Evolutionary conservation across 2,329 filamentous ascomycete genomes (phyloP).

Genomic region (Pleurostoma richardsiae): DNA sequence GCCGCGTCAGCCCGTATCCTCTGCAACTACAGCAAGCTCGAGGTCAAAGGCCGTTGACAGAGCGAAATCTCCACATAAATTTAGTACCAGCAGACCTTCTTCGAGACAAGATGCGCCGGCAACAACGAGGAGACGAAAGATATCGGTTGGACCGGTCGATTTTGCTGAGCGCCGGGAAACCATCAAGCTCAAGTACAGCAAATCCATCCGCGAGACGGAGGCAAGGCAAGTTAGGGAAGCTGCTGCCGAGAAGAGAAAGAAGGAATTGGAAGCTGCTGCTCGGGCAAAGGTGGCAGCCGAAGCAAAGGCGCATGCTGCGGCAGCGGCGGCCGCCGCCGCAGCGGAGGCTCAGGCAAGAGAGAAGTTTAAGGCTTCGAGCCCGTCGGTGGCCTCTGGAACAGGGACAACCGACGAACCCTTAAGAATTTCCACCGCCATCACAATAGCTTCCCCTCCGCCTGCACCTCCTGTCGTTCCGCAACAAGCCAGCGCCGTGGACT

Average conservation of each 20-base stretch:
- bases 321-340: conserved; percentile 14
- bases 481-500: conserved; percentile 37
- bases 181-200: conserved; percentile 81
- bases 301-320: conserved; percentile 21
- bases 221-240: conserved; percentile 49
- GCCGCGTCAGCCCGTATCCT: conserved; percentile 73
- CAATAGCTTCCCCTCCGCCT: neutral
- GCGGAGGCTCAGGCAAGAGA: conserved; percentile 6
- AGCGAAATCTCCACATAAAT: conserved; percentile 37
- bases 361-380: neutral
- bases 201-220: conserved; percentile 72
- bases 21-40: conserved; percentile 67
- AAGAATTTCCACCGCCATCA: neutral
- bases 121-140: conserved; percentile 40
- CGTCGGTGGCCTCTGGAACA: neutral
- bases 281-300: conserved; percentile 33
- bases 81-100: conserved; percentile 20
- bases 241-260: conserved; percentile 48
- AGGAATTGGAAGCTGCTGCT: conserved; percentile 42
- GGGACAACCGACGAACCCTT: neutral
- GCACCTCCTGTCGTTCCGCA: neutral
- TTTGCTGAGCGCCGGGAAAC: conserved; percentile 77
- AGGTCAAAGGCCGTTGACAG: conserved; percentile 60
- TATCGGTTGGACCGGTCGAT: conserved; percentile 70
- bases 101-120: conserved; percentile 28